Base-by-base conservation (phyloP, 148 eudicot genomes). In the Hydrangea macrophylla region DNA sequence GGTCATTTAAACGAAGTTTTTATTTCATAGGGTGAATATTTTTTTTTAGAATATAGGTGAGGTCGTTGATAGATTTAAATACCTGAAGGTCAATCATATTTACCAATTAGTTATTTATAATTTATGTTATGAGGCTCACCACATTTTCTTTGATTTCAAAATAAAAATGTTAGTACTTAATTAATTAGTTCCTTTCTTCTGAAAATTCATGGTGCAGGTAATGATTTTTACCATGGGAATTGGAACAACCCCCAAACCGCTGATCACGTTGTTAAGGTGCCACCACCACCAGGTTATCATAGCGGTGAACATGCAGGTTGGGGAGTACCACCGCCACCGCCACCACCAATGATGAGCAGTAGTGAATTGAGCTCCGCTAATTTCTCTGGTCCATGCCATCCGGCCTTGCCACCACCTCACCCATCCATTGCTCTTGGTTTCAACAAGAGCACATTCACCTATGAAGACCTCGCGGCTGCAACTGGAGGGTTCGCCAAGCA, bases 381-480 rank as follows among this genome's bases (percentile, higher is more conserved):
- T 2, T 84, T 65, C 66, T 82, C 85, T 0, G 88, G 85, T 0
- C 78, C 82, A 1, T 36, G 65, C 24, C 78, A 74, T 0, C 72
- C 82, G 0, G 65, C 79, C 5, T 6, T 76, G 35, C 89, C 91
- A 0, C 89, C 96, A 0, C 91, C 89, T 0, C 91, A 79, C 55
- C 88, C 90, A 1, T 25, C 76, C 28, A 65, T 81, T 9, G 72
- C 85, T 22, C 75, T 88, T 0, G 93, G 89, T 20, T 85, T 82
- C 75, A 85, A 33, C 73, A 81, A 83, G 42, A 84, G 90, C 72
- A 76, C 74, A 23, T 90, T 84, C 70, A 75, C 78, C 0, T 90
- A 88, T 54, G 86, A 90, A 0, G 93, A 90, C 51, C 64, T 90
- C 1, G 82, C 90, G 0, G 76, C 79, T 0, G 92, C 96, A 0